phyloP scores from a whole-genome alignment of 2,329 filamentous ascomycete genomes.

The Colletotrichum melonis region DNA sequence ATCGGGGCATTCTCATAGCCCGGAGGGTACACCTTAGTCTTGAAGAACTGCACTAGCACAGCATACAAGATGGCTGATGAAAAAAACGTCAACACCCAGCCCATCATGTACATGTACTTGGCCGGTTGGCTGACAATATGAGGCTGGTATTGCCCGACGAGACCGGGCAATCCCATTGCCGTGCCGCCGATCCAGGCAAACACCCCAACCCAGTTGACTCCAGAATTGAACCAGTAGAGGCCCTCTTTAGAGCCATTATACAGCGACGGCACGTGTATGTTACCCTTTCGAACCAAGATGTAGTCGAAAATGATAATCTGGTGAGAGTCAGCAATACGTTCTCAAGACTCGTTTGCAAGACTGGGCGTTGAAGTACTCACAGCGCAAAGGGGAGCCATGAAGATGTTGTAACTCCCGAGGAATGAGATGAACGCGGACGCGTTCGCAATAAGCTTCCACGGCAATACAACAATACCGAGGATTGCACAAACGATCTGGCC shows the following conservation, averaged over 20 bases:
- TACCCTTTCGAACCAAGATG: constrained; percentile 45
- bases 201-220: constrained; percentile 44
- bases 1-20: constrained; percentile 35
- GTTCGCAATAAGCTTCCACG: constrained; percentile 45
- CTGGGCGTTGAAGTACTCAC: constrained; percentile 22
- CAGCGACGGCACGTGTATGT: constrained; percentile 45
- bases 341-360: neutral
- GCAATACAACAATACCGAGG: constrained; percentile 44
- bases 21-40: constrained; percentile 39
- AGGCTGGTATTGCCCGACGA: constrained; percentile 43
- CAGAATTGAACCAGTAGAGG: constrained; percentile 47
- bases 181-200: constrained; percentile 41
- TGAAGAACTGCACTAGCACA: constrained; percentile 36
- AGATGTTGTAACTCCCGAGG: constrained; percentile 42
- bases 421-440: constrained; percentile 41
- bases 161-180: constrained; percentile 41
- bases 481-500: constrained; percentile 47
- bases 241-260: constrained; percentile 42
- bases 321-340: neutral
- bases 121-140: constrained; percentile 39
- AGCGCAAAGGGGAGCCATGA: constrained; percentile 42
- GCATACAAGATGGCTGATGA: constrained; percentile 42
- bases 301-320: constrained; percentile 49
- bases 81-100: constrained; percentile 44
- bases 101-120: constrained; percentile 45